Conservation (phyloP, 371 early-diverging fungal species). For the Dentiscutata heterogama region DNA sequence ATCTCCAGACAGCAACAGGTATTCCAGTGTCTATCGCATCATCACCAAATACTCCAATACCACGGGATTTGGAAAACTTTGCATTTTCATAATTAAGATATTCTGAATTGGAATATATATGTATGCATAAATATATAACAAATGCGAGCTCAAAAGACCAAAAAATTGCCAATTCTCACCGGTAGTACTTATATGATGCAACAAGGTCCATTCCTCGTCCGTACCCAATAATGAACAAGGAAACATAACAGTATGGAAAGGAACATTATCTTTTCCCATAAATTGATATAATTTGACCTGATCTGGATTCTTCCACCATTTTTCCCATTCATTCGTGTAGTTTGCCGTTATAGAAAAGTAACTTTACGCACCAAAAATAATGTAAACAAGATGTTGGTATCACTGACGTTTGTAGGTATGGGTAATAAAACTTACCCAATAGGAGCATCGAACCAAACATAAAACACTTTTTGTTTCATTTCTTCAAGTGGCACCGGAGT, state of each 20-base stretch:
- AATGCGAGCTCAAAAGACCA: not conserved
- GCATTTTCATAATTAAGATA: conserved; percentile 98
- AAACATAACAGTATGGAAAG: conserved; percentile 99
- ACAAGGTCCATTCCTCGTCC: conserved; percentile 89
- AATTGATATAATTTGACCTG: conserved; percentile 98
- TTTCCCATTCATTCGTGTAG: conserved; percentile 93
- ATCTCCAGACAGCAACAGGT: conserved; percentile 97
- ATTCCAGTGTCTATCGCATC: conserved; percentile 95
- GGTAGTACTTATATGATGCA: conserved; percentile 95
- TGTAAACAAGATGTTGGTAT: not conserved
- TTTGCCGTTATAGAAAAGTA: conserved; percentile 98
- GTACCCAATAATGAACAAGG: conserved; percentile 94
- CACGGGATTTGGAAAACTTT: conserved; percentile 99
- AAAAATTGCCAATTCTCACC: conserved; percentile 58
- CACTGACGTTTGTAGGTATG: not conserved
- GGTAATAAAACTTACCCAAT: conserved; percentile 71
- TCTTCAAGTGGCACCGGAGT: conserved; percentile 96
- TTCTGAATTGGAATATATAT: conserved; percentile 65
- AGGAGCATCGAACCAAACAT: conserved; percentile 99
- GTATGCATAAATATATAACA: not conserved
- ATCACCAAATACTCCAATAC: conserved; percentile 99
- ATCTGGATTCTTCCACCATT: conserved; percentile 99
- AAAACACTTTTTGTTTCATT: conserved; percentile 97
- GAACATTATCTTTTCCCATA: conserved; percentile 99
- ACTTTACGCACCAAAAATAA: conserved; percentile 13